Base-by-base conservation (phyloP, 768 basidiomycete species). In the Pleurotus platypus region DNA sequence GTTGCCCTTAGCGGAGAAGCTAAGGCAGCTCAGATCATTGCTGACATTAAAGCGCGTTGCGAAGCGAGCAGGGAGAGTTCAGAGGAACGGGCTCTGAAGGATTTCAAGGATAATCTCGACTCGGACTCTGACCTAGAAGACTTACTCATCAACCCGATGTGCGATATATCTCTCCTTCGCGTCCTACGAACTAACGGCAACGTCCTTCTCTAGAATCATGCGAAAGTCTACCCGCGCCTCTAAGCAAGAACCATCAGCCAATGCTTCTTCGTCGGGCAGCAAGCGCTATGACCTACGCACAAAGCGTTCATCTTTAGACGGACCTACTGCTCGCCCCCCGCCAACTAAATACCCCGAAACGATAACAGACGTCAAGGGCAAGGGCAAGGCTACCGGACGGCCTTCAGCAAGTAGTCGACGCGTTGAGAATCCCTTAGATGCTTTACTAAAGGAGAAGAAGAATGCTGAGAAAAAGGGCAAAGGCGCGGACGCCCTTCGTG, bases 21-120 rank as follows among this genome's bases (percentile, higher is more conserved):
- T 24, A 88, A 84, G 66, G 75, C 87, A 2, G 78, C 78, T 13
- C 72, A 76, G 62, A 74, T 89, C 27, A 83, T 90, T 46, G 84
- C 80, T 5, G 73, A 81, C 37, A 87, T 90, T 59, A 87, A 79
- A 70, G 83, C 80, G 8, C 48, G 54, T 37, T 38, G 43, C 55
- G 46, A 24, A 30, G 26, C 18, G 15, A 46, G 22, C 15, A 39
- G 18, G 22, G 51, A 54, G n/a, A 82, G 78, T 62, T 76, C 79
- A 2, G 80, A 84, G 3, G 67, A 65, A 4, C 67, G 57, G 46
- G 65, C 72, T n/a, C 54, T 63, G 24, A 46, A 61, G 12, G 67
- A 72, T 35, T 76, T 82, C 55, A 63, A 73, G 40, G 74, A 74
- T n/a, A 72, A 76, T 11, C 67, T 82, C n/a, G 77, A 78, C n/a